phyloP scores from a whole-genome alignment of 176 grass and related monocot species.

The Ensete glaucum region DNA sequence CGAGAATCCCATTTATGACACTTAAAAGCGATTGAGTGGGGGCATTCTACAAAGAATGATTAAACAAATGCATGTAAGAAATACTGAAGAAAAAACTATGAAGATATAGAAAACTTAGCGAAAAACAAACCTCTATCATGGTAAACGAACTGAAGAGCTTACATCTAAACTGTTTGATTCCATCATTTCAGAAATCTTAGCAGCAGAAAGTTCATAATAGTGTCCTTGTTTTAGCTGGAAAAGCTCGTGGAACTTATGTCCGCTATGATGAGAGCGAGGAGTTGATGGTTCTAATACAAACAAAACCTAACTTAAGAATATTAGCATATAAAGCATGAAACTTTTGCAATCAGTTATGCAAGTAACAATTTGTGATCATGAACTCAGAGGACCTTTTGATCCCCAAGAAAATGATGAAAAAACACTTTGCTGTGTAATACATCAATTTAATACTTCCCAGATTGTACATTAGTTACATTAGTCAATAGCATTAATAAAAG shows the following conservation, averaged over 20 bases:
- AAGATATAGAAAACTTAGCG: not conserved
- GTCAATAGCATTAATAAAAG: no score
- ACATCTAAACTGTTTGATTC: conserved; percentile 90
- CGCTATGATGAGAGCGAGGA: conserved; percentile 35
- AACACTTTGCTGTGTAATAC: no score
- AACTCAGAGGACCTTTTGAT: not conserved
- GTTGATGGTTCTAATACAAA: conserved; percentile 19
- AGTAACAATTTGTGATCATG: not conserved
- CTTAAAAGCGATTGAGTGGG: conserved; percentile 92
- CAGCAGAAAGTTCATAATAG: conserved; percentile 61
- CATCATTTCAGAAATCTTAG: conserved; percentile 86
- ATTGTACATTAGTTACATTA: no score
- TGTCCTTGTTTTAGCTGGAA: conserved; percentile 62
- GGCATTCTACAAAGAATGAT: conserved; percentile 49
- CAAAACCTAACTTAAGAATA: conserved; percentile 2
- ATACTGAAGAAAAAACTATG: not conserved
- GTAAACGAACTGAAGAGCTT: conserved; percentile 34
- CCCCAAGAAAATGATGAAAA: no score
- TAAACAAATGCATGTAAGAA: conserved; percentile 28
- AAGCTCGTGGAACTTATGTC: conserved; percentile 60
- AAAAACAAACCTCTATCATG: conserved; percentile 9
- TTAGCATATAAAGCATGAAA: conserved; percentile 5
- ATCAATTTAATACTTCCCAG: no score
- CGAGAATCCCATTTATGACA: conserved; percentile 81
- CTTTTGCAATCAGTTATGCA: not conserved